These are phyloP conservation scores for Geranium incanum DNA, from an alignment of 441 rosid species.

Conservation along the genomic window DNA sequence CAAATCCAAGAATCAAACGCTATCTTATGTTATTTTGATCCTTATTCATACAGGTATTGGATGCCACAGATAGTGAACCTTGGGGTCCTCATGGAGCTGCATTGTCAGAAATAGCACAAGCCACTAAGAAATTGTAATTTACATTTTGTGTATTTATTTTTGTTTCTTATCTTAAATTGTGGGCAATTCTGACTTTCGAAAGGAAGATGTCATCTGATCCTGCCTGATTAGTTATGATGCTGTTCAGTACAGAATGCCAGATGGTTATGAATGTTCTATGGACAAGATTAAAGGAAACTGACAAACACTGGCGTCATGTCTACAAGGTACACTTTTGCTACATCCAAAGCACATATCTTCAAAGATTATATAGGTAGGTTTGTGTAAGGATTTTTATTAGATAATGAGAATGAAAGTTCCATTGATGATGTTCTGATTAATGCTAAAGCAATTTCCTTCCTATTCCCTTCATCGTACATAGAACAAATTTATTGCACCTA, in stretches of 20 bases:
- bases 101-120: conserved; percentile 84
- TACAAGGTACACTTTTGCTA: conserved; percentile 55
- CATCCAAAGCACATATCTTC: conserved; percentile 9
- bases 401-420: too few relatives aligned
- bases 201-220: conserved; percentile 8
- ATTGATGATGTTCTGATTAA: too few relatives aligned
- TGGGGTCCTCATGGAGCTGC: conserved; percentile 99
- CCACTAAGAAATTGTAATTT: conserved; percentile 76
- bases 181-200: conserved; percentile 7
- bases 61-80: conserved; percentile 95
- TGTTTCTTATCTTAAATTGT: conserved; percentile 3
- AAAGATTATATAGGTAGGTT: background rate
- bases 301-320: conserved; percentile 96
- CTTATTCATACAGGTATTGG: conserved; percentile 56
- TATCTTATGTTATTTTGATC: background rate
- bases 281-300: conserved; percentile 81
- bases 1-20: too few relatives aligned
- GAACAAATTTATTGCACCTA: too few relatives aligned
- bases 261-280: conserved; percentile 92
- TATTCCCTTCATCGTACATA: too few relatives aligned
- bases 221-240: conserved; percentile 24
- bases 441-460: too few relatives aligned
- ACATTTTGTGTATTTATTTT: conserved; percentile 5
- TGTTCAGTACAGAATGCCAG: conserved; percentile 77
- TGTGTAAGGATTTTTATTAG: too few relatives aligned